Evolutionary conservation across 2,329 filamentous ascomycete genomes (phyloP).

Genomic region (Lachnellula occidentalis): DNA sequence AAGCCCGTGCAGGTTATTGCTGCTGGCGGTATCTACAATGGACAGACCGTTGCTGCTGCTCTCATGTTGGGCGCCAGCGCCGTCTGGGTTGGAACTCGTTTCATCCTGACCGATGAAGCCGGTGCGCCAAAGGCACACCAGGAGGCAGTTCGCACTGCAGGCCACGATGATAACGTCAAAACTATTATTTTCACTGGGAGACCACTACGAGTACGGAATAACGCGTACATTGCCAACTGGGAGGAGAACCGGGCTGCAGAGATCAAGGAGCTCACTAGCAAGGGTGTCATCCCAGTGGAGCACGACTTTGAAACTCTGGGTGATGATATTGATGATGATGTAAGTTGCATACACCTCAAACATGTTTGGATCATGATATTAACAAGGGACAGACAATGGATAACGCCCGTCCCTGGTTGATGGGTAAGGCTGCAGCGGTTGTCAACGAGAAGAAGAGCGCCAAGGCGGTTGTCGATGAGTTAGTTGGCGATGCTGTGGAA

Average conservation of each 20-base stretch:
- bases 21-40: conserved; percentile 90
- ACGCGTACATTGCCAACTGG: conserved; percentile 93
- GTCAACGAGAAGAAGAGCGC: conserved; percentile 89
- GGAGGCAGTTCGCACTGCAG: conserved; percentile 85
- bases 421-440: conserved; percentile 95
- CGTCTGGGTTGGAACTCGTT: conserved; percentile 96
- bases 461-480: conserved; percentile 90
- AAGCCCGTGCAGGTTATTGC: conserved; percentile 86
- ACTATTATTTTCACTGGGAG: conserved; percentile 99
- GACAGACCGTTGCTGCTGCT: conserved; percentile 80
- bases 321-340: conserved; percentile 51
- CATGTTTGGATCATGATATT: conserved; percentile 44
- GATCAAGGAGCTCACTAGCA: conserved; percentile 84
- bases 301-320: conserved; percentile 85
- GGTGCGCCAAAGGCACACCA: conserved; percentile 91
- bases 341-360: background rate
- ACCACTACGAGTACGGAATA: conserved; percentile 87
- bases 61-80: conserved; percentile 88
- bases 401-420: conserved; percentile 83
- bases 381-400: conserved; percentile 70
- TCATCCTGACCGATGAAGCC: conserved; percentile 90
- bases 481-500: conserved; percentile 74
- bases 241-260: conserved; percentile 84
- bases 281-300: conserved; percentile 92
- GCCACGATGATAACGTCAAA: conserved; percentile 92